These are phyloP conservation scores for Phytophthora pinifolia DNA, from an alignment of 352 stramenopile genomes.

Conservation along the genomic window DNA sequence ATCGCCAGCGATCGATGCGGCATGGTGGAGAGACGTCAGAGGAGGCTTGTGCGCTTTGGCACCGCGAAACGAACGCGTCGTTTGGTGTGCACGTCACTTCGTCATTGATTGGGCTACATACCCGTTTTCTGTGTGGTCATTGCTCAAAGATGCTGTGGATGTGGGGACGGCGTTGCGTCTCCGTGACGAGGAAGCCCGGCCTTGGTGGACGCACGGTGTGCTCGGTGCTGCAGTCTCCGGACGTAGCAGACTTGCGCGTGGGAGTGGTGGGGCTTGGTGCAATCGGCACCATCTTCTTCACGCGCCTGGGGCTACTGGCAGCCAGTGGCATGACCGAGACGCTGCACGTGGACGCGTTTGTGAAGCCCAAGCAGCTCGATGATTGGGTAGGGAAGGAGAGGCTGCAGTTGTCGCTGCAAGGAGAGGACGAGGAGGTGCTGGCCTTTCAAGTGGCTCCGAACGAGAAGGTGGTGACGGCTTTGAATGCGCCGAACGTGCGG, in stretches of 20 bases:
- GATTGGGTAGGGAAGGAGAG: constrained; percentile 15
- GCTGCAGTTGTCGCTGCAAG: constrained; percentile 13
- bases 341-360: constrained; percentile 28
- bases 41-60: no score
- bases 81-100: no score
- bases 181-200: background rate
- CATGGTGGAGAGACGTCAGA: constrained; percentile 2
- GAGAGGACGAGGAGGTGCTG: background rate
- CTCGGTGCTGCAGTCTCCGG: background rate
- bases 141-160: constrained; percentile 7
- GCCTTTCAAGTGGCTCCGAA: constrained; percentile 11
- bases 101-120: no score
- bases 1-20: constrained; percentile 14
- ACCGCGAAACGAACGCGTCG: no score
- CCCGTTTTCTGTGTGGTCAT: no score
- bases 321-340: background rate
- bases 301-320: constrained; percentile 39
- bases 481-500: constrained; percentile 5
- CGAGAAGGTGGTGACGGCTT: constrained; percentile 12
- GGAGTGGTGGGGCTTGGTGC: constrained; percentile 69
- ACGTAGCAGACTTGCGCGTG: constrained; percentile 32
- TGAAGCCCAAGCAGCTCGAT: constrained; percentile 28
- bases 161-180: background rate
- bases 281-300: constrained; percentile 78
- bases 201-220: constrained; percentile 3